A percentile compares a stretch with the other conserved stretches of the same genome.
phyloP scores from a whole-genome alignment of 345 rosid genomes.

The Syzygium oleosum region DNA sequence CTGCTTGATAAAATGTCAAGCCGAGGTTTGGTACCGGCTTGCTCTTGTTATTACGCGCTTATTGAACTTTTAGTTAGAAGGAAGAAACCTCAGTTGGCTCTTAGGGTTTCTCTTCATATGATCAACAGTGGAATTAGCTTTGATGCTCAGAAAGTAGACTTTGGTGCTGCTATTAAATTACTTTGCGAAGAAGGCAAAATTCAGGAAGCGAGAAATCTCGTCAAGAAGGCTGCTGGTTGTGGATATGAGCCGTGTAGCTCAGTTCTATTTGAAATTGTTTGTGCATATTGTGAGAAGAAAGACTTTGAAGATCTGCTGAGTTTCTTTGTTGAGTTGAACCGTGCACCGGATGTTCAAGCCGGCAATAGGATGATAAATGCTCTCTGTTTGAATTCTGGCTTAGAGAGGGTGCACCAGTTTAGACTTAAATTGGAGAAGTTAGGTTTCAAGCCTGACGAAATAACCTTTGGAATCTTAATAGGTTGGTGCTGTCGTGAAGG shows the following conservation, averaged over 20 bases:
- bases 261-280: slow-evolving; percentile 36
- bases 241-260: slow-evolving; percentile 32
- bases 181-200: slow-evolving; percentile 55
- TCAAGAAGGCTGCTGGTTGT: slow-evolving; percentile 38
- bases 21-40: slow-evolving; percentile 28
- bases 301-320: slow-evolving; percentile 66
- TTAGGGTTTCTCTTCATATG: slow-evolving; percentile 49
- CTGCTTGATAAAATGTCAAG: slow-evolving; percentile 45
- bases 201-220: slow-evolving; percentile 53
- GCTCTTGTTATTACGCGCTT: slow-evolving; percentile 31
- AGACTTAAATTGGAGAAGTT: slow-evolving; percentile 43
- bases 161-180: slow-evolving; percentile 40
- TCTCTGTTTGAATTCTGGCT: slow-evolving; percentile 41
- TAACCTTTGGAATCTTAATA: slow-evolving; percentile 62
- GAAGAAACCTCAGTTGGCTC: slow-evolving; percentile 36
- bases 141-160: slow-evolving; percentile 11
- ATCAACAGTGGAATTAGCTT: slow-evolving; percentile 17
- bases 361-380: slow-evolving; percentile 55
- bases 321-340: slow-evolving; percentile 36
- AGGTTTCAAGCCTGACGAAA: slow-evolving; percentile 51
- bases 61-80: slow-evolving; percentile 37
- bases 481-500: slow-evolving; percentile 63
- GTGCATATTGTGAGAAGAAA: slow-evolving; percentile 58
- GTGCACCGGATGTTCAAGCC: slow-evolving; percentile 28
- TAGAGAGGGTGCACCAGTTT: slow-evolving; percentile 43